A percentile compares a stretch with the other conserved stretches of the same genome.
Evolutionary conservation across 148 eudicot genomes (phyloP).

Genomic region (Fagopyrum esculentum): DNA sequence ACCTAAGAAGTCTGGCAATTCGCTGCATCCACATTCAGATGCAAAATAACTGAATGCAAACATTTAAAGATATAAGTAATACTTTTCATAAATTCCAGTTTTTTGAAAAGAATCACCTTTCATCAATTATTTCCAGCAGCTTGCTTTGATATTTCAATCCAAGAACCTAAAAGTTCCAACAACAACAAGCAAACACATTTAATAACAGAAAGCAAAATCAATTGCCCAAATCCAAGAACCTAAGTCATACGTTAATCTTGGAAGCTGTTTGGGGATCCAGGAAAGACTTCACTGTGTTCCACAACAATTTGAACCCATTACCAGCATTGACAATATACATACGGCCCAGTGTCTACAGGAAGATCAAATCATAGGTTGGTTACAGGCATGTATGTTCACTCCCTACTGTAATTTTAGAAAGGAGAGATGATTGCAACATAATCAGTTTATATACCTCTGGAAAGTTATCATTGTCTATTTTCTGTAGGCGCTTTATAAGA

Average conservation of each 20-base stretch:
- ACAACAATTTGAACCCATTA: constrained; percentile 58
- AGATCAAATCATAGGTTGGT: background rate
- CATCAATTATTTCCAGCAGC: constrained; percentile 72
- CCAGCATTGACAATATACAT: constrained; percentile 91
- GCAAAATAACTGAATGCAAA: background rate
- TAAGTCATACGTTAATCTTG: constrained; percentile 59
- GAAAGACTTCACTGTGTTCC: constrained; percentile 56
- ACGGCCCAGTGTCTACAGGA: constrained; percentile 52
- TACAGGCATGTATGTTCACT: constrained; percentile 1
- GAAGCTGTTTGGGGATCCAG: constrained; percentile 73
- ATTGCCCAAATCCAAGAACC: background rate
- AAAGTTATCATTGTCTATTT: constrained; percentile 77
- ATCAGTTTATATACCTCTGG: constrained; percentile 54
- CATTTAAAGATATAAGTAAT: background rate
- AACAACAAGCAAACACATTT: background rate
- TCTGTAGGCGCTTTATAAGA: constrained; percentile 56
- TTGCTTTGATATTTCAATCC: constrained; percentile 61
- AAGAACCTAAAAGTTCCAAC: constrained; percentile 49
- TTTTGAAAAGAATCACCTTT: constrained; percentile 32
- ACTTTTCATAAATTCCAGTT: background rate
- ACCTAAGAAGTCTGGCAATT: constrained; percentile 72
- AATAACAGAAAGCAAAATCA: background rate
- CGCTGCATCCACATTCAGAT: constrained; percentile 36
- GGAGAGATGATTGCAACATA: background rate
- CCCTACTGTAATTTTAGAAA: background rate